A percentile compares a stretch with the other conserved stretches of the same genome.
phyloP scores from a whole-genome alignment of 306 rosid species.

The Argentina anserina region DNA sequence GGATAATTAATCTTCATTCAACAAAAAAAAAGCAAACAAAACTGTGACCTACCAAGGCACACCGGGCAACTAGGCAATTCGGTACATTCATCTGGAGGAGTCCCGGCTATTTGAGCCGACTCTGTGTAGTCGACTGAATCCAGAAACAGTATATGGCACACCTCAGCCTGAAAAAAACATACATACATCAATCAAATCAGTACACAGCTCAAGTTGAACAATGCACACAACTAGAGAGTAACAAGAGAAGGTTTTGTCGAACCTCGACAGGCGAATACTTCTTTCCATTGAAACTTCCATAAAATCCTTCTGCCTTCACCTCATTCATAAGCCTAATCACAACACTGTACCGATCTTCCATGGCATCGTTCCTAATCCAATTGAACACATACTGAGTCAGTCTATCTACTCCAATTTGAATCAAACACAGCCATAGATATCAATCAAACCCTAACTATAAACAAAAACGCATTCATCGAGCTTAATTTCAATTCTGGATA shows the following conservation, averaged over 20 bases:
- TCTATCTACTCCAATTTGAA: not conserved
- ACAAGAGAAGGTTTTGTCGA: not conserved
- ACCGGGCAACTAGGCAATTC: conserved; percentile 94
- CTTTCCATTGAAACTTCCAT: conserved; percentile 58
- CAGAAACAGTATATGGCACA: conserved; percentile 76
- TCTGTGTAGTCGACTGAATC: conserved; percentile 77
- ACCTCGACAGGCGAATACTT: conserved; percentile 81
- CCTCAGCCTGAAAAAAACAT: conserved; percentile 62
- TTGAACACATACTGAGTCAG: not conserved
- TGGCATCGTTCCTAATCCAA: conserved; percentile 66
- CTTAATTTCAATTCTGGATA: not conserved
- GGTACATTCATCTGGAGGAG: conserved; percentile 65
- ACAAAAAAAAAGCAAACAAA: not conserved
- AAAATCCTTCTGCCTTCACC: conserved; percentile 48
- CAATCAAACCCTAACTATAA: not conserved
- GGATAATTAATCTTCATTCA: conserved; percentile 1
- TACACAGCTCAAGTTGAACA: not conserved
- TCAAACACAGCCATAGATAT: not conserved
- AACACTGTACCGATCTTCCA: conserved; percentile 85
- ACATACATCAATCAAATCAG: not conserved
- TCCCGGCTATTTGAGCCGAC: conserved; percentile 64
- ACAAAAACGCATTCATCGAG: not conserved
- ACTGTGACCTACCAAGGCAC: conserved; percentile 74
- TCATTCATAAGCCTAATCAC: conserved; percentile 52
- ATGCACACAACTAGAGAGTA: not conserved